These are phyloP conservation scores for Liquidambar formosana DNA, from an alignment of 164 flowering plant species.

Conservation along the genomic window DNA sequence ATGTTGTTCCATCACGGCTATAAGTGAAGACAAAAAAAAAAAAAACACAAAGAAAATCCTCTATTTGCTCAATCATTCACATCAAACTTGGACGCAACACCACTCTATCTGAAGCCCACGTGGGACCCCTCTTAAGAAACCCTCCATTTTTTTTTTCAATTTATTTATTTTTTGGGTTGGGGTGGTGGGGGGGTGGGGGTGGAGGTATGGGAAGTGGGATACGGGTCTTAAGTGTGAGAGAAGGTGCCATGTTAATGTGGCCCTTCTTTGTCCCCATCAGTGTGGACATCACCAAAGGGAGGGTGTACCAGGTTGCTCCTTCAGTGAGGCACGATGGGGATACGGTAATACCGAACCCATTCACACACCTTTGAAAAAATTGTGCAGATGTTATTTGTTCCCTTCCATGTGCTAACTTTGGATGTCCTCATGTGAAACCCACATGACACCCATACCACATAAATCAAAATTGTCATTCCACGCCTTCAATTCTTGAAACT, in stretches of 20 bases:
- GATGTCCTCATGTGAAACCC: constrained; percentile 52
- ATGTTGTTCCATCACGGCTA: too few relatives aligned
- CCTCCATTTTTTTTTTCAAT: too few relatives aligned
- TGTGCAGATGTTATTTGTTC: constrained; percentile 53
- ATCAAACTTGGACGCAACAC: too few relatives aligned
- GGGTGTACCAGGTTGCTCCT: constrained; percentile 36
- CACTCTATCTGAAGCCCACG: too few relatives aligned
- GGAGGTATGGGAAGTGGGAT: neutral
- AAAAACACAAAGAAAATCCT: too few relatives aligned
- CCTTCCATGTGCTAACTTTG: constrained; percentile 39
- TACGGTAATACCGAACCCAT: constrained; percentile 3
- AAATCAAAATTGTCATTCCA: constrained; percentile 17
- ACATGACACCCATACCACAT: constrained; percentile 40
- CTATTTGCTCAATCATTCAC: too few relatives aligned
- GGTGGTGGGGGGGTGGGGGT: constrained; percentile 11
- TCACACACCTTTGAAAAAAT: constrained; percentile 4
- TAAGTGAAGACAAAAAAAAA: too few relatives aligned
- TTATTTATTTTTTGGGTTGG: constrained; percentile 3
- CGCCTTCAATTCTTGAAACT: neutral
- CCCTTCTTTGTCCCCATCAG: constrained; percentile 26
- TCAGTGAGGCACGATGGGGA: constrained; percentile 6
- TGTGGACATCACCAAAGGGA: constrained; percentile 21
- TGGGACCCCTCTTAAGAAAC: too few relatives aligned
- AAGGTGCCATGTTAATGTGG: constrained; percentile 27
- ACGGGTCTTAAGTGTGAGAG: constrained; percentile 3